These are phyloP conservation scores for Phaeoacremonium minimum DNA, from an alignment of 2,329 filamentous ascomycete genomes.

Conservation along the genomic window DNA sequence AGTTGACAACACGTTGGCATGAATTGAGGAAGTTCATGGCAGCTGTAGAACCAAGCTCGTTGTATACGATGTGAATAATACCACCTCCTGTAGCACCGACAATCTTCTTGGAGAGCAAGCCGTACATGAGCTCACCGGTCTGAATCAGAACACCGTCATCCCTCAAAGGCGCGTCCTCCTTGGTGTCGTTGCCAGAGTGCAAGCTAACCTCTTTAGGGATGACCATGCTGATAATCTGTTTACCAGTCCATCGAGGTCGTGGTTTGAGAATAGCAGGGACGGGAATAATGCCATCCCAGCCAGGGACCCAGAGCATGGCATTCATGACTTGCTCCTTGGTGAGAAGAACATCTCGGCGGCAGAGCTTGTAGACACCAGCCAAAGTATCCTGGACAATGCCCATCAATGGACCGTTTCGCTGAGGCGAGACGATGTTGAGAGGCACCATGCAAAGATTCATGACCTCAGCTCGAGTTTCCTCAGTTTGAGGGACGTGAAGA, in stretches of 20 bases:
- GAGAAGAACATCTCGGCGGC: conserved; percentile 85
- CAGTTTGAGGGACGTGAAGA: conserved; percentile 95
- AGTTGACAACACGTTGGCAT: conserved; percentile 89
- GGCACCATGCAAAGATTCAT: conserved; percentile 96
- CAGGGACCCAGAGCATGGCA: conserved; percentile 92
- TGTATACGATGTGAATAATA: conserved; percentile 94
- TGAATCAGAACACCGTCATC: conserved; percentile 82
- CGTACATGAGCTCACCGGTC: conserved; percentile 84
- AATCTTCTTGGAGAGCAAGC: conserved; percentile 87
- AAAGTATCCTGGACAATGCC: conserved; percentile 98
- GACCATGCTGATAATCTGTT: conserved; percentile 93
- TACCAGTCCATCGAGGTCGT: conserved; percentile 90
- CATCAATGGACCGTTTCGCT: conserved; percentile 96
- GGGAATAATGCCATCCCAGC: conserved; percentile 94
- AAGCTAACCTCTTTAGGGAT: conserved; percentile 85
- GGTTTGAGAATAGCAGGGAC: conserved; percentile 93
- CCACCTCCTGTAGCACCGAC: conserved; percentile 87
- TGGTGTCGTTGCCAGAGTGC: conserved; percentile 57
- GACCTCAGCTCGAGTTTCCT: conserved; percentile 93
- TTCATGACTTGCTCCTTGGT: conserved; percentile 93
- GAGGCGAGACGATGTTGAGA: conserved; percentile 95
- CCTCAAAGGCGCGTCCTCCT: conserved; percentile 57
- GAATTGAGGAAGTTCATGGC: conserved; percentile 96
- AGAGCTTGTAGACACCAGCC: conserved; percentile 95
- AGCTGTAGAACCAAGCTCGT: conserved; percentile 80